Percentiles rank a stretch among this genome's conserved stretches.
Evolutionary conservation across 1,284 basidiomycete species (phyloP).

Genomic region (Dichomitus squalens): DNA sequence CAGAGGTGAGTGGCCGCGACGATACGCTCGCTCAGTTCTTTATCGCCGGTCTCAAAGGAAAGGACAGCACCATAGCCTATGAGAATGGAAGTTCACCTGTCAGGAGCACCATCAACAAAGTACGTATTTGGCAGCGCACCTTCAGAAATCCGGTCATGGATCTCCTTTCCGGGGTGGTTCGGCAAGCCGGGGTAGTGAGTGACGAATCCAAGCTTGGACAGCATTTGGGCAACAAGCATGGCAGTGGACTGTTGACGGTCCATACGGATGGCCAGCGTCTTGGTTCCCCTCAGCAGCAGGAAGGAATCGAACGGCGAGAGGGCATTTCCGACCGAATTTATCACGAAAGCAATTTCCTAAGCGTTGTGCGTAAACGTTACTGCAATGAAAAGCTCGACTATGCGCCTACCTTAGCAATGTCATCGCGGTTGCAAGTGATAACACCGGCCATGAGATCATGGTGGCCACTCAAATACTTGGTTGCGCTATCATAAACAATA

Average conservation of each 20-base stretch:
- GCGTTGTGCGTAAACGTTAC: slow-evolving; percentile 3
- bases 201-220: slow-evolving; percentile 86
- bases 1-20: slow-evolving; percentile 92
- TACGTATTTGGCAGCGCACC: slow-evolving; percentile 44
- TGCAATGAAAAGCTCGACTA: background rate
- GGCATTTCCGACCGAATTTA: slow-evolving; percentile 98
- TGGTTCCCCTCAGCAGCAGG: slow-evolving; percentile 93
- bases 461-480: slow-evolving; percentile 97
- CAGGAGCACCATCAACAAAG: background rate
- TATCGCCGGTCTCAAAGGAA: slow-evolving; percentile 94
- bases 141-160: slow-evolving; percentile 87
- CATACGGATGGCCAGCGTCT: slow-evolving; percentile 97
- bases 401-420: slow-evolving; percentile 75
- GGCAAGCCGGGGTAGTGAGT: slow-evolving; percentile 94
- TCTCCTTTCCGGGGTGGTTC: slow-evolving; percentile 80
- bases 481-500: slow-evolving; percentile 97
- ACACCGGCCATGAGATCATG: slow-evolving; percentile 99
- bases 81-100: background rate
- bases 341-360: slow-evolving; percentile 89
- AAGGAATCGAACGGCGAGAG: slow-evolving; percentile 96
- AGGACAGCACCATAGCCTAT: slow-evolving; percentile 84
- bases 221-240: slow-evolving; percentile 85
- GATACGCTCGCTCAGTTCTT: slow-evolving; percentile 88
- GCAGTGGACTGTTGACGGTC: slow-evolving; percentile 91
- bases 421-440: slow-evolving; percentile 90